Evolutionary conservation across 306 rosid species (phyloP).

Genomic region (Senna tora): DNA sequence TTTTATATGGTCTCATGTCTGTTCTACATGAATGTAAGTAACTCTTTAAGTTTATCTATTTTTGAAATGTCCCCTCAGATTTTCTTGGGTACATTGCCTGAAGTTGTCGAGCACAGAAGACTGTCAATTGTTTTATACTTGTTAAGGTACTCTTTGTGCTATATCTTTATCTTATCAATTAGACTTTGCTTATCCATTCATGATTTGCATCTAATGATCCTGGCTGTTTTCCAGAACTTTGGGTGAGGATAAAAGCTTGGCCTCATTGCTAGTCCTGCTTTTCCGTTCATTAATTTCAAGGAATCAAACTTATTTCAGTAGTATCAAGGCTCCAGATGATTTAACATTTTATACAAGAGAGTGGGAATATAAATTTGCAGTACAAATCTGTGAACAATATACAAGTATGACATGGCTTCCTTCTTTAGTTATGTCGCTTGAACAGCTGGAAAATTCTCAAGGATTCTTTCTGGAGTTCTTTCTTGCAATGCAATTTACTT

Average conservation of each 20-base stretch:
- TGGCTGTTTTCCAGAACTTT: slow-evolving; percentile 61
- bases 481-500: slow-evolving; percentile 65
- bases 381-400: slow-evolving; percentile 77
- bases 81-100: slow-evolving; percentile 71
- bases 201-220: slow-evolving; percentile 33
- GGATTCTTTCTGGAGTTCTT: slow-evolving; percentile 55
- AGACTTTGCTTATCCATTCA: slow-evolving; percentile 18
- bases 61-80: slow-evolving; percentile 53
- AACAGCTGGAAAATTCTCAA: slow-evolving; percentile 46
- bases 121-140: slow-evolving; percentile 64
- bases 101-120: slow-evolving; percentile 79
- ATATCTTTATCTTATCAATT: background rate
- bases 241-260: slow-evolving; percentile 81
- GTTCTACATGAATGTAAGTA: slow-evolving; percentile 8
- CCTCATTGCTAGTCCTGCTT: slow-evolving; percentile 72
- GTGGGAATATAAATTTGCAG: slow-evolving; percentile 83
- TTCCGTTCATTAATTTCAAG: slow-evolving; percentile 74
- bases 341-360: slow-evolving; percentile 50
- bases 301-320: slow-evolving; percentile 46
- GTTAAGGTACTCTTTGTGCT: slow-evolving; percentile 54
- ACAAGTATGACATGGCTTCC: slow-evolving; percentile 85
- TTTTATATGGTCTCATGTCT: no score
- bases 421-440: slow-evolving; percentile 63
- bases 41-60: slow-evolving; percentile 27
- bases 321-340: slow-evolving; percentile 44